Base-by-base conservation (phyloP, 495 filamentous ascomycete species). In the Annulohypoxylon stygium region DNA sequence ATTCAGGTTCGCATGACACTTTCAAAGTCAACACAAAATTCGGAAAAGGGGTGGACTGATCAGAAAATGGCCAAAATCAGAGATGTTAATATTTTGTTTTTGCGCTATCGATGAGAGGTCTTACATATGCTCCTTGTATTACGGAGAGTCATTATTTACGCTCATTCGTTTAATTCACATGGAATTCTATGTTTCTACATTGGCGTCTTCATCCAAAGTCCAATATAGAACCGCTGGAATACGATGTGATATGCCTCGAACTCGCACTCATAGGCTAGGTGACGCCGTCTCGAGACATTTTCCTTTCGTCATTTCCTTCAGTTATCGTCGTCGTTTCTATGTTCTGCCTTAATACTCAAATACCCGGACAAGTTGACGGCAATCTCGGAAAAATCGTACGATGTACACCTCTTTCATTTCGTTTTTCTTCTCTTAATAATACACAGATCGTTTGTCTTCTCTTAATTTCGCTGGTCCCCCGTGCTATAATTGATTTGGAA, bases 91-190 rank as follows among this genome's bases (percentile, higher is more conserved):
- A 61, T 77, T 67, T 61, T 74, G 67, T 72, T 73, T 73, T 78
- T 69, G 75, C 53, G 67, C 71, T 71, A 72, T 70, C 33, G 61
- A 64, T 23, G 54, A 60, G 54, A 60, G 73, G 65, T 69, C 61
- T 75, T 74, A 74, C 67, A 75, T 75, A 75, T 67, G 61, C 67
- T 65, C 63, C 65, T 75, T 78, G 75, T 77, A 78, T 71, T 74
- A 77, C 59, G 68, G 64, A 61, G 55, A 74, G 70, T 77, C 48
- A 39, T 71, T 73, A 78, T 53, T 59, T 60, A 69, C 36, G 43
- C 20, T 69, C 51, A 45, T 39, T 60, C 48, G 48, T 25, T 60
- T 26, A 43, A 47, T 68, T 16, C 37, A 23, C 61, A 54, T 45
- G 9, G 59, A 65, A 66, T 62, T 70, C 55, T 57, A 68, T 59